phyloP scores from a whole-genome alignment of 1,139 yeast species.

The Yamadazyma triangularis region DNA sequence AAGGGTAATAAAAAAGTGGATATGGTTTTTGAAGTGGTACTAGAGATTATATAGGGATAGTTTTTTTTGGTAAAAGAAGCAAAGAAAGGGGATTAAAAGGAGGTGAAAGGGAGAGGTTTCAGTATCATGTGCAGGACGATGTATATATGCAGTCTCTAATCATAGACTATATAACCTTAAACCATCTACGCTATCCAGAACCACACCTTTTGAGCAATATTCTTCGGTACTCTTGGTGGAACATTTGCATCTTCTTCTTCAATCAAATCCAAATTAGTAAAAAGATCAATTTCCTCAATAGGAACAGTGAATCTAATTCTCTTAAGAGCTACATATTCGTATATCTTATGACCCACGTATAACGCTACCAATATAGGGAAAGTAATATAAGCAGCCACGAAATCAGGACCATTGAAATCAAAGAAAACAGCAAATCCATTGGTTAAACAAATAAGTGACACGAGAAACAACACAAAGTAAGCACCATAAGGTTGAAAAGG shows the following conservation, averaged over 20 bases:
- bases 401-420: slow-evolving; percentile 46
- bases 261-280: slow-evolving; percentile 42
- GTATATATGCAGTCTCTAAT: no score
- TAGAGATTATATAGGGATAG: no score
- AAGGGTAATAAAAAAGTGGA: no score
- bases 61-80: no score
- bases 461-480: slow-evolving; percentile 44
- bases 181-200: slow-evolving; percentile 30
- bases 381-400: slow-evolving; percentile 60
- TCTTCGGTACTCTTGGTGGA: slow-evolving; percentile 28
- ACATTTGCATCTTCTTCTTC: slow-evolving; percentile 34
- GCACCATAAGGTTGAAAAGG: slow-evolving; percentile 49
- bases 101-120: no score
- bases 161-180: no score
- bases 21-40: no score
- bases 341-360: slow-evolving; percentile 39
- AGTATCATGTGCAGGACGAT: no score
- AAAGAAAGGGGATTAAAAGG: no score
- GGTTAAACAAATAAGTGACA: slow-evolving; percentile 44
- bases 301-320: slow-evolving; percentile 17
- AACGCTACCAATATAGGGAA: slow-evolving; percentile 49
- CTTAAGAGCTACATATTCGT: slow-evolving; percentile 23
- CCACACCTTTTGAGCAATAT: slow-evolving; percentile 33
- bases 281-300: slow-evolving; percentile 38
- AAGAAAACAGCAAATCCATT: slow-evolving; percentile 60